Evolutionary conservation across 2,329 filamentous ascomycete genomes (phyloP).

Genomic region (Acrocalymma vagum): DNA sequence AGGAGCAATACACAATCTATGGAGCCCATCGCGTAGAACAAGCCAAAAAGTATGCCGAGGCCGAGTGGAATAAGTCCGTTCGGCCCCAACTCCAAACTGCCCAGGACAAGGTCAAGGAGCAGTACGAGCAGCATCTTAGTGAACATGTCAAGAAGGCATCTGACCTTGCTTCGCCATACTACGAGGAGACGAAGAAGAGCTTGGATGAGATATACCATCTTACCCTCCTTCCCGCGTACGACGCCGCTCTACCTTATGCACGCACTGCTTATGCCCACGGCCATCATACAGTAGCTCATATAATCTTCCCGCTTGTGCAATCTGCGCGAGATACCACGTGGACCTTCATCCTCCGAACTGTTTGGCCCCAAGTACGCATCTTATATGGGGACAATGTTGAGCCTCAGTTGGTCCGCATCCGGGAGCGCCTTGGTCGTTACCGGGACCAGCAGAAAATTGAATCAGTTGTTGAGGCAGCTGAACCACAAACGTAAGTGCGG

Average conservation of each 20-base stretch:
- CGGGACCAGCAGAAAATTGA: slow-evolving; percentile 70
- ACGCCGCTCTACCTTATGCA: slow-evolving; percentile 76
- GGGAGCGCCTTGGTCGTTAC: slow-evolving; percentile 84
- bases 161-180: slow-evolving; percentile 73
- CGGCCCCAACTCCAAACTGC: slow-evolving; percentile 77
- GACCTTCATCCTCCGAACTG: slow-evolving; percentile 74
- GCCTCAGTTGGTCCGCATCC: slow-evolving; percentile 91
- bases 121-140: slow-evolving; percentile 76
- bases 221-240: slow-evolving; percentile 78
- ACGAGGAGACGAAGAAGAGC: slow-evolving; percentile 69
- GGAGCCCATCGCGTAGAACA: slow-evolving; percentile 77
- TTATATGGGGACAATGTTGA: slow-evolving; percentile 93
- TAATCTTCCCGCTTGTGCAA: slow-evolving; percentile 75
- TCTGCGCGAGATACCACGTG: slow-evolving; percentile 75
- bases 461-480: slow-evolving; percentile 64
- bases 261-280: slow-evolving; percentile 72
- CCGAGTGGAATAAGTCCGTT: slow-evolving; percentile 81
- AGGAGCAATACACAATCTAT: slow-evolving; percentile 70
- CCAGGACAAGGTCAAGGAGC: slow-evolving; percentile 65
- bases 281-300: slow-evolving; percentile 72
- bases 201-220: slow-evolving; percentile 74
- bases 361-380: slow-evolving; percentile 83
- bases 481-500: slow-evolving; percentile 44
- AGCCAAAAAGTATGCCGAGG: slow-evolving; percentile 70
- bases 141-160: slow-evolving; percentile 75